Evolutionary conservation across 2,329 filamentous ascomycete genomes (phyloP).

Genomic region (Alternaria triticina): DNA sequence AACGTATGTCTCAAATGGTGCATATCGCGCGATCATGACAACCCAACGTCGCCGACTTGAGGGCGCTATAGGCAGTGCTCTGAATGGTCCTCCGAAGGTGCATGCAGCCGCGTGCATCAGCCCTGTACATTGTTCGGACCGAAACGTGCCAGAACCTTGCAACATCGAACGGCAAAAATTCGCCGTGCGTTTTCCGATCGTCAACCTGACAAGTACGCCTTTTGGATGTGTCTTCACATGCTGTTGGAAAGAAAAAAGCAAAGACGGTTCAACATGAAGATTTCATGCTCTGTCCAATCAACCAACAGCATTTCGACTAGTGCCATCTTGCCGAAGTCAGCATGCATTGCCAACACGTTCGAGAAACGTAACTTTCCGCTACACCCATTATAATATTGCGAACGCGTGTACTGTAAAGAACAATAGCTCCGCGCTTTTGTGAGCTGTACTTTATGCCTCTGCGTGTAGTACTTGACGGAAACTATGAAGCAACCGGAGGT

Average conservation of each 20-base stretch:
- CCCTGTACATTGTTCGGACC: slow-evolving; percentile 8
- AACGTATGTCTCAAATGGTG: slow-evolving; percentile 5
- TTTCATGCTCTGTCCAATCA: not conserved
- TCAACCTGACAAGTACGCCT: not conserved
- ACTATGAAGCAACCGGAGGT: not conserved
- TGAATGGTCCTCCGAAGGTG: slow-evolving; percentile 14
- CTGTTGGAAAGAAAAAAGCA: not conserved
- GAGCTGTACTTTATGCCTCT: not conserved
- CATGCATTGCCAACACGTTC: not conserved
- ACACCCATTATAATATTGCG: slow-evolving; percentile 7
- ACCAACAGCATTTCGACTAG: not conserved
- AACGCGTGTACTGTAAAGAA: slow-evolving; percentile 13
- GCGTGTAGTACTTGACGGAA: not conserved
- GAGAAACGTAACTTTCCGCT: slow-evolving; percentile 8
- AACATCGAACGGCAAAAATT: slow-evolving; percentile 4
- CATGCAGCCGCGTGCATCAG: slow-evolving; percentile 5
- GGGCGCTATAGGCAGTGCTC: slow-evolving; percentile 19
- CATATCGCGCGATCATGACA: slow-evolving; percentile 3
- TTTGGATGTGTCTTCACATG: not conserved
- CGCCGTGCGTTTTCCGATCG: not conserved
- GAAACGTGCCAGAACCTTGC: not conserved
- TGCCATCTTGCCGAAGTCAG: not conserved
- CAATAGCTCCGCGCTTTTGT: not conserved
- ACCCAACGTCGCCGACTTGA: slow-evolving; percentile 7
- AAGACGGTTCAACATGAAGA: not conserved